Conservation (phyloP, 2,329 filamentous ascomycete species). For the Colletotrichum sp. region DNA sequence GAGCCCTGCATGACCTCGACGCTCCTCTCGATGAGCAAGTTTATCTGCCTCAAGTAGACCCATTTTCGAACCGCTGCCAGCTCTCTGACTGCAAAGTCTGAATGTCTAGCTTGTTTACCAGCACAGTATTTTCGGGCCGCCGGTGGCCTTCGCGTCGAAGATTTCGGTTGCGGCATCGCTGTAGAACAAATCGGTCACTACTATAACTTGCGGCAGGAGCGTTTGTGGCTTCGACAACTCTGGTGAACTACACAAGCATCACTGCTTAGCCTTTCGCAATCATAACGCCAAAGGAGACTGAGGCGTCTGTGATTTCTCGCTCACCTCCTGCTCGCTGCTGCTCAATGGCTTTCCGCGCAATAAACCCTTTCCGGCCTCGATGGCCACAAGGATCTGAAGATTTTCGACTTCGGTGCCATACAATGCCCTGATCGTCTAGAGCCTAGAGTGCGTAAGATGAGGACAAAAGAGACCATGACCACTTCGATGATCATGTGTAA, state of each 20-base stretch:
- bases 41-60: conserved; percentile 68
- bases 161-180: conserved; percentile 58
- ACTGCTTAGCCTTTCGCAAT: not conserved
- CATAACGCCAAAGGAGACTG: not conserved
- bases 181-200: conserved; percentile 49
- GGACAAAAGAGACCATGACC: not conserved
- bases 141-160: conserved; percentile 59
- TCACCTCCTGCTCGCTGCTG: conserved; percentile 63
- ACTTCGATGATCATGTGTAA: not conserved
- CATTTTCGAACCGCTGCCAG: conserved; percentile 56
- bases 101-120: conserved; percentile 57
- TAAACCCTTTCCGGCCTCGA: conserved; percentile 57
- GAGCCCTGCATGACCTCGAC: conserved; percentile 60
- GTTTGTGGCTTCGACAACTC: conserved; percentile 61
- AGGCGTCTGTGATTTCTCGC: conserved; percentile 23
- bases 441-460: not conserved
- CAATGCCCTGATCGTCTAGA: conserved; percentile 43
- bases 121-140: conserved; percentile 60
- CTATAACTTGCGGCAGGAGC: conserved; percentile 60
- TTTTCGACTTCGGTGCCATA: conserved; percentile 59
- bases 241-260: conserved; percentile 50
- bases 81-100: conserved; percentile 30
- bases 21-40: conserved; percentile 66
- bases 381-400: conserved; percentile 59
- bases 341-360: conserved; percentile 65